Evolutionary conservation across 2,329 filamentous ascomycete genomes (phyloP), one percentile per base, ranked within the genome.

Genomic region (Trichoderma sp.): DNA sequence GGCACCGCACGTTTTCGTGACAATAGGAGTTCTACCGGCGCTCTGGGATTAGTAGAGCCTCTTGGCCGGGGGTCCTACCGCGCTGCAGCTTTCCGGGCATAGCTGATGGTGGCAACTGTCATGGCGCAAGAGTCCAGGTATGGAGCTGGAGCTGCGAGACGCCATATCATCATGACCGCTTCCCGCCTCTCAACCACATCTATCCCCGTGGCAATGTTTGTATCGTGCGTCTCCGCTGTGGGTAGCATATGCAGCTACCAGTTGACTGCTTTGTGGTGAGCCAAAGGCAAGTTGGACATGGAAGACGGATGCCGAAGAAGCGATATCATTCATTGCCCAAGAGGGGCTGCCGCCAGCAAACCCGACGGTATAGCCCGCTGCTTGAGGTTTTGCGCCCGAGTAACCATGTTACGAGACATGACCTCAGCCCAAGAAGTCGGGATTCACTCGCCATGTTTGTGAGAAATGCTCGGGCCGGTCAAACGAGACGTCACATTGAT

Each of bases 11-110:
- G 71, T 67, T 71, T 71, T 66, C 56, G 32, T 57, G 56, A 30
- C 60, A 60, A 39, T 53, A 36, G 39, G 60, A 47, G n/a, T 58
- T 30, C 36, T 62, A 66, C 62, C 68, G 62, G 56, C 53, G 61
- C 53, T 56, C 62, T 62, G 67, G 71, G 53, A 61, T 71, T 71
- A 62, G 67, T 21, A 73, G 61, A 64, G 47, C 53, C 32, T 30
- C 61, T 24, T 14, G 51, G 8, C 36, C 34, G 30, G 60, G 24
- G 43, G 26, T 24, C 26, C n/a, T 34, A 36, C 30, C 43, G 51
- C 36, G 62, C 67, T 63, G 67, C 67, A 30, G 67, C 68, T 58
- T 34, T 62, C 71, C 56, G 39, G 43, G 24, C n/a, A 32, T 66
- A 18, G 43, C 61, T 57, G 21, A 62, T 47, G 30, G n/a, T 28